Percentiles rank a stretch among this genome's conserved stretches.
These are phyloP conservation scores for Aulographum hederae DNA, from an alignment of 2,329 filamentous ascomycete species.

Conservation along the genomic window DNA sequence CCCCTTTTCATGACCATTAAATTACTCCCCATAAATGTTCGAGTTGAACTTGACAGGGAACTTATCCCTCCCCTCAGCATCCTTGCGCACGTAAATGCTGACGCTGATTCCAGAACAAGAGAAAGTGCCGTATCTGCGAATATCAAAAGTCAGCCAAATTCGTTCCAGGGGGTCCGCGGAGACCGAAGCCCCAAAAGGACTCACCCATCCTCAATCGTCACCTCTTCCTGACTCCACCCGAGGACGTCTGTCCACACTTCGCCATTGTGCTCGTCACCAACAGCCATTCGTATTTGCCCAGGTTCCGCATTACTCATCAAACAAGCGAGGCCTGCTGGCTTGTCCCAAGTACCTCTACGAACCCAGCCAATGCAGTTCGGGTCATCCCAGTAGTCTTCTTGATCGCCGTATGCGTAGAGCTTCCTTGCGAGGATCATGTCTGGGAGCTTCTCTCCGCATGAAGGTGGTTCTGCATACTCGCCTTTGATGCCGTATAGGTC, in stretches of 20 bases:
- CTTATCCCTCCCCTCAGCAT: conserved; percentile 18
- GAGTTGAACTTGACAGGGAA: conserved; percentile 7
- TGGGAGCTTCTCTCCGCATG: conserved; percentile 36
- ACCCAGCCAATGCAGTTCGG: conserved; percentile 45
- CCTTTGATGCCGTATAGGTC: conserved; percentile 46
- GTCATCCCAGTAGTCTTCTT: conserved; percentile 44
- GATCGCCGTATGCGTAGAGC: conserved; percentile 47
- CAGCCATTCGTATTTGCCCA: conserved; percentile 39
- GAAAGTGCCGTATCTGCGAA: conserved; percentile 31
- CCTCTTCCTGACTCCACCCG: conserved; percentile 33
- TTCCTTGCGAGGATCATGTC: conserved; percentile 43
- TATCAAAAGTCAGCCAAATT: too few relatives aligned
- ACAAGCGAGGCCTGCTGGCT: conserved; percentile 23
- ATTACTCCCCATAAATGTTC: conserved; percentile 7
- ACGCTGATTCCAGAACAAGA: conserved; percentile 34
- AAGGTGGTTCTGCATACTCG: conserved; percentile 32
- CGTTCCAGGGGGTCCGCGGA: too few relatives aligned
- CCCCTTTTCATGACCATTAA: too few relatives aligned
- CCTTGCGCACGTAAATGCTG: conserved; percentile 41
- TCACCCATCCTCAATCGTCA: conserved; percentile 35
- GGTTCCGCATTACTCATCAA: conserved; percentile 35
- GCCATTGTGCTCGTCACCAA: conserved; percentile 37
- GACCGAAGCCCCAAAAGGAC: too few relatives aligned
- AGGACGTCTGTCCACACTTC: conserved; percentile 48
- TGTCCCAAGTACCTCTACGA: conserved; percentile 29